Percentiles rank a stretch among this genome's conserved stretches.
Conservation (phyloP, 148 eudicot genomes). For the Arctostaphylos glauca region DNA sequence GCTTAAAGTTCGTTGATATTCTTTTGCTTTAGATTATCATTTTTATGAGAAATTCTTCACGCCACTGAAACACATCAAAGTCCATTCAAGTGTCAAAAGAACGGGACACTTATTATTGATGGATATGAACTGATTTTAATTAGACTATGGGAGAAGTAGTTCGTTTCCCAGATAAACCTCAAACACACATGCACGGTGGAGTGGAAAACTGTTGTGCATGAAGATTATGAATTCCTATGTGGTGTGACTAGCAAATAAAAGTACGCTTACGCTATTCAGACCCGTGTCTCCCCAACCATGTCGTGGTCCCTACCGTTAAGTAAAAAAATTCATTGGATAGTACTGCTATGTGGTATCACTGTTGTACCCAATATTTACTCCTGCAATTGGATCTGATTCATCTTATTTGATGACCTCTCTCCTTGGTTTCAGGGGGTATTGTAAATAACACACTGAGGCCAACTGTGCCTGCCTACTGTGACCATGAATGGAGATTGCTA, state of each 20-base stretch:
- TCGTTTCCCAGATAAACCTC: background rate
- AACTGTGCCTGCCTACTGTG: constrained; percentile 39
- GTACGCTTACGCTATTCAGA: background rate
- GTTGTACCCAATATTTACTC: background rate
- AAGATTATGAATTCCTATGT: background rate
- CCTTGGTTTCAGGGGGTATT: constrained; percentile 44
- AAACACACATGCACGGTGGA: background rate
- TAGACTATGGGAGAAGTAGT: background rate
- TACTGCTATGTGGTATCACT: background rate
- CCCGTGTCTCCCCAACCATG: background rate
- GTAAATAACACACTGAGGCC: constrained; percentile 56
- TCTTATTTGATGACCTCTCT: constrained; percentile 1
- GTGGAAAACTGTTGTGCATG: background rate
- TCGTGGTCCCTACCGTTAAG: background rate
- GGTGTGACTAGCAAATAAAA: background rate
- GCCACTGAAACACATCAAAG: background rate
- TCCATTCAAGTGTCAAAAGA: background rate
- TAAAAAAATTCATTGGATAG: background rate
- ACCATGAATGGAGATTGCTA: constrained; percentile 42
- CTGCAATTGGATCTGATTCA: background rate
- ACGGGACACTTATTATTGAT: background rate
- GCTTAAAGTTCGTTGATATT: background rate
- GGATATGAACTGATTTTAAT: background rate
- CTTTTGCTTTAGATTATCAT: background rate
- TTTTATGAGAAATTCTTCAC: background rate